Conservation (phyloP, 2,329 filamentous ascomycete species). For the Colletotrichum destructivum region DNA sequence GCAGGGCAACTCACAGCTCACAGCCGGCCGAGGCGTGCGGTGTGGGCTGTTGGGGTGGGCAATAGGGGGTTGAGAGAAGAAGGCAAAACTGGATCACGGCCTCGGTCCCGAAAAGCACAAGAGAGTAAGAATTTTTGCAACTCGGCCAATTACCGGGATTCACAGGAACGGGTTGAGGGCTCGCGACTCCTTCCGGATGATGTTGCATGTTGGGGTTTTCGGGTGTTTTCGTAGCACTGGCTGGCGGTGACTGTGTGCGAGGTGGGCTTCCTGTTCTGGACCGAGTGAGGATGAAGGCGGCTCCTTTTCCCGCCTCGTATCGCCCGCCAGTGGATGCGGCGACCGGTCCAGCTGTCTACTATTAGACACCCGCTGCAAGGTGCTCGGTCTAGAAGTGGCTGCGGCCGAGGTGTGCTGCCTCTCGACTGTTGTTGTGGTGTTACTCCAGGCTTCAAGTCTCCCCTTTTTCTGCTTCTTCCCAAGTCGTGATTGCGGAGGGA, state of each 20-base stretch:
- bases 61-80: background rate
- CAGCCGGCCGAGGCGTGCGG: background rate
- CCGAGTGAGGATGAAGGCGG: background rate
- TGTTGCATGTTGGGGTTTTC: background rate
- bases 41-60: background rate
- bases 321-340: background rate
- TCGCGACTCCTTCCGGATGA: background rate
- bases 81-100: background rate
- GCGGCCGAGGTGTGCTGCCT: slow-evolving; percentile 4
- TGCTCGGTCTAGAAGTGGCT: slow-evolving; percentile 2
- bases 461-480: background rate
- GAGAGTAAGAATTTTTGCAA: background rate
- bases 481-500: slow-evolving; percentile 10
- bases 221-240: background rate
- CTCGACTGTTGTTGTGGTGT: background rate
- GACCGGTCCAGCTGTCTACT: background rate
- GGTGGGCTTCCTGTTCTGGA: background rate
- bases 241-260: no score
- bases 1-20: background rate
- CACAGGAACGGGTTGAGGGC: background rate
- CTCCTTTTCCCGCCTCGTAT: background rate
- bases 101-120: background rate
- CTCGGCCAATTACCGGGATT: background rate
- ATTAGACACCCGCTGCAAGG: background rate
- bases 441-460: background rate